Evolutionary conservation across 225 moss, liverwort and hornwort species (phyloP), one percentile per base, ranked within the genome.

Genomic region (Marchantia polymorpha): DNA sequence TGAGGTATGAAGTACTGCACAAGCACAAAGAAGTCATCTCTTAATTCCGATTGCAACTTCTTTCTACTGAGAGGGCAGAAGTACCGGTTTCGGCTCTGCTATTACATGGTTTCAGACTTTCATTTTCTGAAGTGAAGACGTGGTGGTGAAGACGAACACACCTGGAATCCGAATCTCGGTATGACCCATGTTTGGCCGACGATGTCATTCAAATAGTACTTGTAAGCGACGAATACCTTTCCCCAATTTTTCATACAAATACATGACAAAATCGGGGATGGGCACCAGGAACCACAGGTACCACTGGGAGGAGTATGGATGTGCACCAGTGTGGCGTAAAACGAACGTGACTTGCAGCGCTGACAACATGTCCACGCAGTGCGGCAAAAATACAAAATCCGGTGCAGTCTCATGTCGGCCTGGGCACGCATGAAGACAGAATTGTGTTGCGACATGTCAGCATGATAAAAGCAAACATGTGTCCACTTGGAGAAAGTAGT

Each of bases 161-260:
- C 93, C 19, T 95, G 93, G 52, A 93, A 95, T 13, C 95, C 93
- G 69, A 84, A 93, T 82, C 92, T 81, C 3, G 95, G 95, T 70
- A 95, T 72, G 30, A 92, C 91, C 92, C 93, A 95, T 0, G 92
- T 92, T 87, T 88, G 86, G 72, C 86, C 81, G 72, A 93, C 80
- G n/a, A 86, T 81, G 60, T 87, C 81, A 12, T 2, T 56, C 26
- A 93, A 78, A 22, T 74, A 12, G 70, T 90, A 92, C 1, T 85
- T 82, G 81, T 91, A 87, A 25, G 90, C 78, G 8, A 91, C 93
- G 31, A 95, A 95, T 71, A 81, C 81, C 10, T 76, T 66, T 0
- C 85, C 95, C 81, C 78, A 92, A 8, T 48, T 65, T 93, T 91
- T 92, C 69, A 95, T 67, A n/a, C 59, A 60, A 17, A 49, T 29